A percentile compares a stretch with the other conserved stretches of the same genome.
Conservation (phyloP, 2,329 filamentous ascomycete genomes). For the Penicillium sp. region DNA sequence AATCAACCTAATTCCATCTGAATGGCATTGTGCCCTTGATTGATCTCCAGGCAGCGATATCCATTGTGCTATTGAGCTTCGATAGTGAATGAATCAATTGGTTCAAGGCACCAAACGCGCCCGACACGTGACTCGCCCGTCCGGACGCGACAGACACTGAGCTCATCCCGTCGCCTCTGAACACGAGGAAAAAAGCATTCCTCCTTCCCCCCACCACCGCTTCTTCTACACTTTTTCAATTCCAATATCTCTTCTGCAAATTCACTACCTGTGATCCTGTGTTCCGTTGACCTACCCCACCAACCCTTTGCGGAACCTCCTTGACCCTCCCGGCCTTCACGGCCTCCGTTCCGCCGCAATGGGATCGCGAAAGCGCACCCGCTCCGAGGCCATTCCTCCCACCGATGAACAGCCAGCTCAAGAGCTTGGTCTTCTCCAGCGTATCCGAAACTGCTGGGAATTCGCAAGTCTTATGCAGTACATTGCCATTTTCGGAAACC, state of each 20-base stretch:
- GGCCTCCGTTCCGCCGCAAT: slow-evolving; percentile 38
- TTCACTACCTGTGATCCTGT: slow-evolving; percentile 1
- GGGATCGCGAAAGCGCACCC: slow-evolving; percentile 52
- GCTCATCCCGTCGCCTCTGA: slow-evolving; percentile 27
- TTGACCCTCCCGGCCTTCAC: slow-evolving; percentile 21
- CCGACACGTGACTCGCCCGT: slow-evolving; percentile 28
- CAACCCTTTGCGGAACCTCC: background rate
- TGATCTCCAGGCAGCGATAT: too few relatives aligned
- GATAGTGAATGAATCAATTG: background rate
- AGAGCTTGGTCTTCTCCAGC: slow-evolving; percentile 51
- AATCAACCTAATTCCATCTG: background rate
- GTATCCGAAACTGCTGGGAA: slow-evolving; percentile 86
- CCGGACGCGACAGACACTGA: slow-evolving; percentile 31
- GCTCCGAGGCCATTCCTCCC: slow-evolving; percentile 52
- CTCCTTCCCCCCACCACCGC: slow-evolving; percentile 4
- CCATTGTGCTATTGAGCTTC: too few relatives aligned
- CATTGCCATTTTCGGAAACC: slow-evolving; percentile 82
- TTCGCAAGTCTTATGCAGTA: slow-evolving; percentile 93
- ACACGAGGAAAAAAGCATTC: slow-evolving; percentile 22
- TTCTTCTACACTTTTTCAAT: background rate
- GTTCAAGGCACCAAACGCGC: slow-evolving; percentile 11
- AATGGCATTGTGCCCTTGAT: too few relatives aligned
- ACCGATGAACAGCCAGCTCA: slow-evolving; percentile 35
- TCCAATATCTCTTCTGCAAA: background rate
- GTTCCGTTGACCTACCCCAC: slow-evolving; percentile 1